Conservation (phyloP, 2,329 filamentous ascomycete species). For the Claviceps sp. region DNA sequence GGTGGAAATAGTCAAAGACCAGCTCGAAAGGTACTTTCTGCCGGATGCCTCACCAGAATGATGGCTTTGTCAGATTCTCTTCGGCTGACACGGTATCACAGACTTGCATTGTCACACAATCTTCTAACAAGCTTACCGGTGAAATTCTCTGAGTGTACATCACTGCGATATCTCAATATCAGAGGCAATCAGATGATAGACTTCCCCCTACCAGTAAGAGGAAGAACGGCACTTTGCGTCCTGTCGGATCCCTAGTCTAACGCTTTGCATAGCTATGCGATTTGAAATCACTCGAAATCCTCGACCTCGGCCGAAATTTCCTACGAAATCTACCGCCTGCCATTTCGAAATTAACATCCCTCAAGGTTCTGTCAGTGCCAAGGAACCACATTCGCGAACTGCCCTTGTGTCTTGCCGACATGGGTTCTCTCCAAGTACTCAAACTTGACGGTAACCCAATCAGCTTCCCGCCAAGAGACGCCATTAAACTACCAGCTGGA, state of each 20-base stretch:
- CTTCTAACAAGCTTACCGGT: slow-evolving; percentile 54
- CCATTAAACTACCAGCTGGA: slow-evolving; percentile 44
- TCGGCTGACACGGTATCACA: slow-evolving; percentile 19
- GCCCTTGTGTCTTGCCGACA: slow-evolving; percentile 73
- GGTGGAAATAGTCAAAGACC: slow-evolving; percentile 60
- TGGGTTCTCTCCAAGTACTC: slow-evolving; percentile 77
- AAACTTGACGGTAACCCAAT: slow-evolving; percentile 85
- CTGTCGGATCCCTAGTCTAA: slow-evolving; percentile 13
- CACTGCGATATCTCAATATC: slow-evolving; percentile 68
- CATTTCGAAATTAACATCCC: slow-evolving; percentile 65
- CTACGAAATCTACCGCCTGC: slow-evolving; percentile 65
- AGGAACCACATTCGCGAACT: slow-evolving; percentile 79
- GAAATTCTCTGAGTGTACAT: slow-evolving; percentile 63
- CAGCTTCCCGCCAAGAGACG: slow-evolving; percentile 60
- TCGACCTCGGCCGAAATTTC: slow-evolving; percentile 84
- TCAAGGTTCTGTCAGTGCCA: slow-evolving; percentile 80
- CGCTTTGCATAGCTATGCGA: slow-evolving; percentile 55
- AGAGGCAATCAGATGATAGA: slow-evolving; percentile 60
- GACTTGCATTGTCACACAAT: slow-evolving; percentile 72
- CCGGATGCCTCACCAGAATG: neutral
- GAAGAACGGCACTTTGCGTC: neutral
- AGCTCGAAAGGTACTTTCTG: slow-evolving; percentile 51
- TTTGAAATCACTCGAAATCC: slow-evolving; percentile 75
- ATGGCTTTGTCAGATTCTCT: neutral
- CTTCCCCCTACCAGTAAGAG: slow-evolving; percentile 41